Conservation (phyloP, 176 grass and related monocot species). For the Poa annua region DNA sequence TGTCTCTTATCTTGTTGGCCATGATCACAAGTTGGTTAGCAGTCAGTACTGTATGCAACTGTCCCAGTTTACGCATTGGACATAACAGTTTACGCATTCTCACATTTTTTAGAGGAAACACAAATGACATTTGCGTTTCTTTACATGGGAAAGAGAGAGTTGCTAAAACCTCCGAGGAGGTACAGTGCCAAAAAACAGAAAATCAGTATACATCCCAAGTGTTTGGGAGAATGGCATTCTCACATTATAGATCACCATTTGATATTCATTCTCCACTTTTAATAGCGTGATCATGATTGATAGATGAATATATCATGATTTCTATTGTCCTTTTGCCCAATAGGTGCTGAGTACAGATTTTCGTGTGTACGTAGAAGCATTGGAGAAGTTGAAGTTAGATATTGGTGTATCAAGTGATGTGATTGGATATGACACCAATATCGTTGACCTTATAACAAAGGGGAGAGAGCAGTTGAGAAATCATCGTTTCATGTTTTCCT, state of each 20-base stretch:
- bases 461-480: constrained; percentile 66
- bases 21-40: background rate
- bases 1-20: background rate
- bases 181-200: no score
- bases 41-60: background rate
- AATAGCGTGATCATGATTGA: background rate
- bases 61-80: background rate
- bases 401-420: constrained; percentile 62
- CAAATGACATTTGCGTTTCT: no score
- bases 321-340: constrained; percentile 23
- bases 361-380: constrained; percentile 75
- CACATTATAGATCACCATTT: background rate
- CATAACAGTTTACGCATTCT: no score
- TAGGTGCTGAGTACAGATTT: constrained; percentile 79
- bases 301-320: constrained; percentile 1
- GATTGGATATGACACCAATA: constrained; percentile 61
- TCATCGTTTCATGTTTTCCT: constrained; percentile 76
- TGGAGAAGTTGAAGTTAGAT: constrained; percentile 69
- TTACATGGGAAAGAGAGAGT: no score
- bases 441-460: constrained; percentile 61
- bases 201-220: no score
- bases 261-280: constrained; percentile 1
- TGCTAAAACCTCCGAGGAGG: no score
- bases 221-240: no score
- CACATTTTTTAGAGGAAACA: no score